These are phyloP conservation scores for Fusarium circinatum DNA, from an alignment of 2,329 filamentous ascomycete species.

Conservation along the genomic window DNA sequence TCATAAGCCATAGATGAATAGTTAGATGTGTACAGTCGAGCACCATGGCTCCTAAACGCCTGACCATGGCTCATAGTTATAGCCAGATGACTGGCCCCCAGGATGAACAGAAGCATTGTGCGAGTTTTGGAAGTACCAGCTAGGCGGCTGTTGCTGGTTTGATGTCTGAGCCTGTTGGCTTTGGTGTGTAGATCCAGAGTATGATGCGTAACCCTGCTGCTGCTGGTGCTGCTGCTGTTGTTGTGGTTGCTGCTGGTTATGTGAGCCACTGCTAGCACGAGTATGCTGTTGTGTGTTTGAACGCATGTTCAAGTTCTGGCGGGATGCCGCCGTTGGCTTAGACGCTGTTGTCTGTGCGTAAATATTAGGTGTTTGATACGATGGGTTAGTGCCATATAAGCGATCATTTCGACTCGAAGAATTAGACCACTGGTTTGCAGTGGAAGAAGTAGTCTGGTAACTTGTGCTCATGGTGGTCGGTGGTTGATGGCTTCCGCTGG, in stretches of 20 bases:
- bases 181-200: constrained; percentile 31
- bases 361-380: constrained; percentile 23
- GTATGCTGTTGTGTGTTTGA: constrained; percentile 16
- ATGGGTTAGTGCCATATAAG: constrained; percentile 20
- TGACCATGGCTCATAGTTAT: constrained; percentile 41
- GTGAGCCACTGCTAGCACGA: constrained; percentile 22
- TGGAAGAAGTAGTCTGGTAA: constrained; percentile 25
- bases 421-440: constrained; percentile 42
- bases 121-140: constrained; percentile 45
- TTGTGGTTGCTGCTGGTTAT: constrained; percentile 26
- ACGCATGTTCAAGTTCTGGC: constrained; percentile 40
- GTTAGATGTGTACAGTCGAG: neutral
- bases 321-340: constrained; percentile 18
- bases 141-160: constrained; percentile 30
- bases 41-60: constrained; percentile 1
- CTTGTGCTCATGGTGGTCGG: constrained; percentile 35
- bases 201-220: constrained; percentile 25
- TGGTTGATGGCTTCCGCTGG: constrained; percentile 12
- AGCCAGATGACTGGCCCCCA: constrained; percentile 38
- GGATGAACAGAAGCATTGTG: constrained; percentile 30
- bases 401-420: constrained; percentile 27
- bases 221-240: neutral
- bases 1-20: neutral
- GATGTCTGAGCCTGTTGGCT: constrained; percentile 31
- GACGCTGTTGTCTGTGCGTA: constrained; percentile 29